A percentile compares a stretch with the other conserved stretches of the same genome.
These are phyloP conservation scores for Suillus brevipes DNA, from an alignment of 768 basidiomycete genomes.

Conservation along the genomic window DNA sequence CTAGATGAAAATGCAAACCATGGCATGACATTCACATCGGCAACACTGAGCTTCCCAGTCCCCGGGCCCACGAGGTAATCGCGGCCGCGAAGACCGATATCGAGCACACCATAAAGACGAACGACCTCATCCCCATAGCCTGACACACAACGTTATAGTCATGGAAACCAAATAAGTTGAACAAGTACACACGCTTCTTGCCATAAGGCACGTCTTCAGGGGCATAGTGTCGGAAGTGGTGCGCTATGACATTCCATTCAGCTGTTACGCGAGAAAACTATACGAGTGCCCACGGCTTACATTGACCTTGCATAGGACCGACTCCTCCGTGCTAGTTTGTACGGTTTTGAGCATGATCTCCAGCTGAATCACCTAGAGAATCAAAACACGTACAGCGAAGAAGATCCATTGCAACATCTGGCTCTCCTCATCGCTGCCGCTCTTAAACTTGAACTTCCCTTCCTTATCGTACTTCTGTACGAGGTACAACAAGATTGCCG, in stretches of 20 bases:
- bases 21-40: slow-evolving; percentile 67
- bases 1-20: slow-evolving; percentile 44
- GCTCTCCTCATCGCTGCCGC: slow-evolving; percentile 59
- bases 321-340: slow-evolving; percentile 66
- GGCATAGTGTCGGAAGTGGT: slow-evolving; percentile 68
- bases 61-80: slow-evolving; percentile 83
- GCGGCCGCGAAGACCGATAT: slow-evolving; percentile 69
- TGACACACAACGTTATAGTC: slow-evolving; percentile 32
- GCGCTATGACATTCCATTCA: slow-evolving; percentile 39
- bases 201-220: slow-evolving; percentile 70
- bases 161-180: background rate
- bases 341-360: background rate
- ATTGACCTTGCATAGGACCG: slow-evolving; percentile 88
- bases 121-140: slow-evolving; percentile 82
- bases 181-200: slow-evolving; percentile 51
- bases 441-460: slow-evolving; percentile 66
- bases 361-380: background rate
- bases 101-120: slow-evolving; percentile 80
- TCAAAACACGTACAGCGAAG: slow-evolving; percentile 54
- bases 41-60: slow-evolving; percentile 65
- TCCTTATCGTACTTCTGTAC: slow-evolving; percentile 79
- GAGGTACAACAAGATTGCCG: slow-evolving; percentile 84
- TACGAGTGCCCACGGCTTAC: slow-evolving; percentile 11
- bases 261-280: slow-evolving; percentile 12
- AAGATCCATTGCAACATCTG: slow-evolving; percentile 86